Conservation (phyloP, 345 rosid genomes). For the Dimocarpus longan region DNA sequence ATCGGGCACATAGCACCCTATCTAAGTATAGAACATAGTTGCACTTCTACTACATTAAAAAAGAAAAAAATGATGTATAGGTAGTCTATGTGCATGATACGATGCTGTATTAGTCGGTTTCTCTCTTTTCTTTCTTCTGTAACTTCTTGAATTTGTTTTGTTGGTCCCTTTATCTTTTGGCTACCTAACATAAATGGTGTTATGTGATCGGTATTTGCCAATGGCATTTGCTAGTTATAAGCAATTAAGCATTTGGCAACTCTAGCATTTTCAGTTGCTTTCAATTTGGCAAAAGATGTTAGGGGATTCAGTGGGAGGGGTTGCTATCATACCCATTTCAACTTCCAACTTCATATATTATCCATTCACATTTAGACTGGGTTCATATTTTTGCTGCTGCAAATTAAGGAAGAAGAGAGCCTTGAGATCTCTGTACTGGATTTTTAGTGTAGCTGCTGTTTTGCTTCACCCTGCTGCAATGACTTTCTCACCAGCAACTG, state of each 20-base stretch:
- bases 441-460: neutral
- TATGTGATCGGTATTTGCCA: neutral
- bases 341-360: neutral
- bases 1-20: neutral
- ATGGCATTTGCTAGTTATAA: neutral
- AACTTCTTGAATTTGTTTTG: neutral
- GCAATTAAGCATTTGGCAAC: neutral
- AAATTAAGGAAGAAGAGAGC: neutral
- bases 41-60: too few relatives aligned
- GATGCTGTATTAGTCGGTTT: neutral
- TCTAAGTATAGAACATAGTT: neutral
- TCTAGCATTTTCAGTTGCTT: neutral
- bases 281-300: neutral
- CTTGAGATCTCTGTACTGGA: neutral
- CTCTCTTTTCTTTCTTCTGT: neutral
- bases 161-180: neutral
- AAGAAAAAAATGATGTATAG: too few relatives aligned
- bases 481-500: neutral
- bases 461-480: neutral
- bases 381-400: neutral
- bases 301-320: neutral
- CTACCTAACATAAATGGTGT: neutral
- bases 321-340: neutral
- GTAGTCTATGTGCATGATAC: neutral
- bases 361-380: neutral